Evolutionary conservation across 169 alveolate species (phyloP).

Genomic region (Plasmodium berghei): DNA sequence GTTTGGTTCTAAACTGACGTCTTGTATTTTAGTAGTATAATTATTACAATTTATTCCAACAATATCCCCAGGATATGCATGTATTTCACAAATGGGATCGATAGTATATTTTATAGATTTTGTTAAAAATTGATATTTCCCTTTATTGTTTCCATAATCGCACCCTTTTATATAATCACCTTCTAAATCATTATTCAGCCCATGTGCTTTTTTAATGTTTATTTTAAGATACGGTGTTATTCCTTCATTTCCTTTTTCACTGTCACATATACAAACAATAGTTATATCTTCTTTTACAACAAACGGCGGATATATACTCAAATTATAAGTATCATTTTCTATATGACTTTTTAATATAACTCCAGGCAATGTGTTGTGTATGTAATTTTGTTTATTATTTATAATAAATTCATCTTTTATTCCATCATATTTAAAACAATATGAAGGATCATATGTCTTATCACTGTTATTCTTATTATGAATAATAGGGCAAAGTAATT

Average conservation of each 20-base stretch:
- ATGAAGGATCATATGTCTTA: constrained; percentile 4
- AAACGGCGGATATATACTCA: constrained; percentile 36
- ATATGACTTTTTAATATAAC: constrained; percentile 17
- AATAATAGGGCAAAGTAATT: constrained; percentile 37
- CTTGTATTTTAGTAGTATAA: constrained; percentile 1
- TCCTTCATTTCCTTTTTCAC: constrained; percentile 15
- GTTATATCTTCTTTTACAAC: constrained; percentile 29
- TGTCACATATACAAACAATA: constrained; percentile 56
- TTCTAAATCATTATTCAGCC: constrained; percentile 1
- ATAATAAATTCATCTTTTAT: constrained; percentile 30
- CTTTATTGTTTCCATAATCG: constrained; percentile 55
- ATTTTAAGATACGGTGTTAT: constrained; percentile 55
- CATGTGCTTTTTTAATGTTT: constrained; percentile 14
- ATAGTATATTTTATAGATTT: background rate
- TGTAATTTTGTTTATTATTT: constrained; percentile 20
- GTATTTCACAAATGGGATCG: constrained; percentile 9
- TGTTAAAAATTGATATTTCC: constrained; percentile 55
- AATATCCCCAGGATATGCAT: constrained; percentile 45
- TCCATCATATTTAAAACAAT: constrained; percentile 46
- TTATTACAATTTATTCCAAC: constrained; percentile 55
- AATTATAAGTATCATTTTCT: constrained; percentile 14
- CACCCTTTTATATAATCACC: constrained; percentile 44
- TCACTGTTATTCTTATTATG: background rate
- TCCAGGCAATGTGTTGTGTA: constrained; percentile 43
- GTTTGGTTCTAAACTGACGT: constrained; percentile 7